phyloP scores from a whole-genome alignment of 805 yeast species.

The Teunomyces kruisii region DNA sequence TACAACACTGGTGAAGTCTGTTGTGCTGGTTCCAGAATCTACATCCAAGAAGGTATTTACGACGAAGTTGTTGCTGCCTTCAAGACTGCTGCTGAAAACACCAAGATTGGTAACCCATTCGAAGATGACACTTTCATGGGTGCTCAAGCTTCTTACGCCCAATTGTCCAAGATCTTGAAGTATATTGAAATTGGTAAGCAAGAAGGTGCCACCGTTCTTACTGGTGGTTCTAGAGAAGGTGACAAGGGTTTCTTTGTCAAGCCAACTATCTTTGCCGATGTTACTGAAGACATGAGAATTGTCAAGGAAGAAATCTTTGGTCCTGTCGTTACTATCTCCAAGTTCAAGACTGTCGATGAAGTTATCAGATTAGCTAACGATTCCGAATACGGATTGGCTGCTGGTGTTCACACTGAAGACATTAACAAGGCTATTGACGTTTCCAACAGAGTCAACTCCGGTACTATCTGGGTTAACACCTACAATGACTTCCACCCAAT shows the following conservation, averaged over 20 bases:
- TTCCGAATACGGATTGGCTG: conserved; percentile 82
- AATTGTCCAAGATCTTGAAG: conserved; percentile 71
- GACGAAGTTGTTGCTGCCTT: conserved; percentile 70
- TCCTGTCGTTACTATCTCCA: conserved; percentile 83
- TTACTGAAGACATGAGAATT: conserved; percentile 67
- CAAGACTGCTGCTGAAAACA: conserved; percentile 51
- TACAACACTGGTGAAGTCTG: conserved; percentile 96
- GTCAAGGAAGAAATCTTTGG: conserved; percentile 93
- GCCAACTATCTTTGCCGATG: conserved; percentile 88
- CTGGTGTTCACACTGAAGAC: conserved; percentile 82
- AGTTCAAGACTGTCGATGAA: conserved; percentile 81
- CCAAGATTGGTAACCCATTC: conserved; percentile 83
- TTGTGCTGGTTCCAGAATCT: conserved; percentile 90
- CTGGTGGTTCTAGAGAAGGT: conserved; percentile 81
- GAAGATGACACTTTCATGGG: conserved; percentile 80
- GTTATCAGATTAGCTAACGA: conserved; percentile 77
- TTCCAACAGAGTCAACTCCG: conserved; percentile 73
- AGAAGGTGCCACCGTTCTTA: conserved; percentile 80
- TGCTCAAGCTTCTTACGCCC: conserved; percentile 83
- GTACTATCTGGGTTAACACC: conserved; percentile 90
- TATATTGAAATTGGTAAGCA: conserved; percentile 75
- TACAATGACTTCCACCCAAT: conserved; percentile 84
- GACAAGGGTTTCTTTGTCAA: conserved; percentile 66
- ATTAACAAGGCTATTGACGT: conserved; percentile 74
- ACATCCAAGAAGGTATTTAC: conserved; percentile 81